These are phyloP conservation scores for Tetraselmis striata DNA, from an alignment of 139 green algal species.

Conservation along the genomic window DNA sequence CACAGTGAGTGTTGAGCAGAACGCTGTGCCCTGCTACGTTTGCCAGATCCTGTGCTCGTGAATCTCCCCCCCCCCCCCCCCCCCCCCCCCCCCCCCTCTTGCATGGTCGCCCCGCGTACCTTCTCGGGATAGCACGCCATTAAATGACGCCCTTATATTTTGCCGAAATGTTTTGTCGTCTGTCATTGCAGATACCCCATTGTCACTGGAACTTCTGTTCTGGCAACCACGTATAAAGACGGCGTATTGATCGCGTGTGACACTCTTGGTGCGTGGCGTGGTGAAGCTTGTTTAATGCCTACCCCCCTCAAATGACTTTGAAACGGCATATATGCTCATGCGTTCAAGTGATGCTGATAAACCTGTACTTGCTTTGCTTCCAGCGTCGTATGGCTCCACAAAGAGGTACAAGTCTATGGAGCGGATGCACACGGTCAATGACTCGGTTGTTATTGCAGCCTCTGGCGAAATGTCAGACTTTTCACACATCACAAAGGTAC, in stretches of 20 bases:
- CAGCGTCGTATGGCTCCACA: slow-evolving; percentile 89
- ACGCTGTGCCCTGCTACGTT: not conserved
- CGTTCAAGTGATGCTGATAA: slow-evolving; percentile 1
- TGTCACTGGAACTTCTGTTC: slow-evolving; percentile 91
- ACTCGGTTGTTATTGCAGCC: slow-evolving; percentile 66
- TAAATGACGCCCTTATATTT: not conserved
- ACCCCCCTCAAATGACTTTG: slow-evolving; percentile 1
- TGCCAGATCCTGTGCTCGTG: too few relatives aligned
- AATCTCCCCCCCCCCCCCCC: not conserved
- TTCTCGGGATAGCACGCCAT: too few relatives aligned
- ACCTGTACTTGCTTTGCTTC: not conserved
- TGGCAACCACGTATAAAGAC: slow-evolving; percentile 92
- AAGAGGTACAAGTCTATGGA: slow-evolving; percentile 95
- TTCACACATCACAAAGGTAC: slow-evolving; percentile 72
- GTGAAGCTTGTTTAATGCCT: slow-evolving; percentile 3
- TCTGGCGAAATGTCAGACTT: slow-evolving; percentile 92
- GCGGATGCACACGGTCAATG: slow-evolving; percentile 73
- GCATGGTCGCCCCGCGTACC: not conserved
- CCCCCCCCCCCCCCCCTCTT: not conserved
- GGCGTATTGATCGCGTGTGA: slow-evolving; percentile 90
- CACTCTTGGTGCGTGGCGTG: slow-evolving; percentile 64
- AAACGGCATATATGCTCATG: not conserved
- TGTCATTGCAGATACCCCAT: slow-evolving; percentile 72
- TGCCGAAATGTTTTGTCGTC: not conserved
- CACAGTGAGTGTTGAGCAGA: not conserved